Evolutionary conservation across 805 yeast genomes (phyloP).

Genomic region (Pichia exigua): DNA sequence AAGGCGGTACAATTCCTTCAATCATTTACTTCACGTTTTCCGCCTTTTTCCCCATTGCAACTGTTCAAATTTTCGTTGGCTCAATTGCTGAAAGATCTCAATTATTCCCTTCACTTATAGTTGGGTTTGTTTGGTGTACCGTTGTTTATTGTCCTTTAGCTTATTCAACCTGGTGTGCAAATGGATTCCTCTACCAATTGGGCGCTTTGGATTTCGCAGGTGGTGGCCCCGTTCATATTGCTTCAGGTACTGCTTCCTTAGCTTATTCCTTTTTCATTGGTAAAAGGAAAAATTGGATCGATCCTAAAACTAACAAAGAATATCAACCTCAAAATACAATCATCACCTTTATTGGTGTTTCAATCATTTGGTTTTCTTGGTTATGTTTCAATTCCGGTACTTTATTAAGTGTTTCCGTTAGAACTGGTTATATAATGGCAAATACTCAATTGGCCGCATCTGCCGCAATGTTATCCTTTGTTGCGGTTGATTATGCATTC

Average conservation of each 20-base stretch:
- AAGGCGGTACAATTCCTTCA: conserved; percentile 43
- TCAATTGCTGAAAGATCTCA: conserved; percentile 38
- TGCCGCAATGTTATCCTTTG: conserved; percentile 38
- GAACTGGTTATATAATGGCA: conserved; percentile 40
- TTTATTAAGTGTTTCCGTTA: conserved; percentile 30
- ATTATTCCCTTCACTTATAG: conserved; percentile 33
- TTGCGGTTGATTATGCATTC: conserved; percentile 32
- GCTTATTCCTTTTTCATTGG: conserved; percentile 38
- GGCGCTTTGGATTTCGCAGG: conserved; percentile 44
- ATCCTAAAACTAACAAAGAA: conserved; percentile 24
- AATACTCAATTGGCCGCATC: conserved; percentile 47
- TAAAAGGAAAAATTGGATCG: conserved; percentile 30
- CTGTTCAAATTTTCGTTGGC: conserved; percentile 41
- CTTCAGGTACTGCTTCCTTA: conserved; percentile 36
- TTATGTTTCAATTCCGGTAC: conserved; percentile 43
- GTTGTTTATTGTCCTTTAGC: conserved; percentile 41
- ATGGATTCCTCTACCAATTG: conserved; percentile 37
- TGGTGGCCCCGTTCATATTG: conserved; percentile 43
- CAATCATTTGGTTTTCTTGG: conserved; percentile 44
- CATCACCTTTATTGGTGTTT: conserved; percentile 36
- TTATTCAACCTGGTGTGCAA: conserved; percentile 39
- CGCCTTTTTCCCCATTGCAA: conserved; percentile 40
- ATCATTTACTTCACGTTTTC: conserved; percentile 38
- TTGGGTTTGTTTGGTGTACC: conserved; percentile 34
- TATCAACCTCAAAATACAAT: conserved; percentile 31